These are phyloP conservation scores for Clarireedia monteithiana DNA, from an alignment of 2,329 filamentous ascomycete species.

Conservation along the genomic window DNA sequence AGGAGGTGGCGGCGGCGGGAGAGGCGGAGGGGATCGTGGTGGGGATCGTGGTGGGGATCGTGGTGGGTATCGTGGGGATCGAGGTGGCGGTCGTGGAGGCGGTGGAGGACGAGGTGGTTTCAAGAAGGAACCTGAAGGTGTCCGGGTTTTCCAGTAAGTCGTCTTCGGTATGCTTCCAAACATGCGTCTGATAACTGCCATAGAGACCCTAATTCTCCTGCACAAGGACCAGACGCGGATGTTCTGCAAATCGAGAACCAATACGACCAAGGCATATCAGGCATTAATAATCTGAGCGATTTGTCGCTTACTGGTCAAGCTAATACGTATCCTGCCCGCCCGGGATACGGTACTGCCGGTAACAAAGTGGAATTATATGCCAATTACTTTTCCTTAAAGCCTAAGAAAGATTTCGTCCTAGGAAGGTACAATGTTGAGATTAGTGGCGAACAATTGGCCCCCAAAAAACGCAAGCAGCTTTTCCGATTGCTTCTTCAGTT, in stretches of 20 bases:
- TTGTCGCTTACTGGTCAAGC: constrained; percentile 7
- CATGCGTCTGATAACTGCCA: neutral
- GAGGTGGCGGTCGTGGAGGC: constrained; percentile 21
- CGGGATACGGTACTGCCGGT: constrained; percentile 26
- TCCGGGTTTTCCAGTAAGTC: constrained; percentile 20
- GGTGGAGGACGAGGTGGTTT: constrained; percentile 28
- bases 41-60: constrained; percentile 10
- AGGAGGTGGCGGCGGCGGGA: constrained; percentile 23
- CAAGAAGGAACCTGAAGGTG: constrained; percentile 25
- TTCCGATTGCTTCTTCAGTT: constrained; percentile 22
- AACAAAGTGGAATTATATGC: constrained; percentile 23
- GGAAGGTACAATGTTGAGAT: constrained; percentile 26
- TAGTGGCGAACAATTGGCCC: constrained; percentile 17
- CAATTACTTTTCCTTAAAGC: constrained; percentile 26
- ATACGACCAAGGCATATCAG: constrained; percentile 21
- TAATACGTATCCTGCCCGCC: constrained; percentile 23
- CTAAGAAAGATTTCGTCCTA: constrained; percentile 18
- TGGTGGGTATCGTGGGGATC: neutral
- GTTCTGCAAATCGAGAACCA: constrained; percentile 26
- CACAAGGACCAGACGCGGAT: constrained; percentile 17
- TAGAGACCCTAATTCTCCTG: constrained; percentile 21
- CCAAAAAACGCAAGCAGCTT: constrained; percentile 19
- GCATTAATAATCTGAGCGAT: constrained; percentile 15
- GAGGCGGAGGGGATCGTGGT: constrained; percentile 26
- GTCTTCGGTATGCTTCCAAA: constrained; percentile 15